phyloP scores from a whole-genome alignment of 2,329 filamentous ascomycete genomes.

The Elsinoe perseae region DNA sequence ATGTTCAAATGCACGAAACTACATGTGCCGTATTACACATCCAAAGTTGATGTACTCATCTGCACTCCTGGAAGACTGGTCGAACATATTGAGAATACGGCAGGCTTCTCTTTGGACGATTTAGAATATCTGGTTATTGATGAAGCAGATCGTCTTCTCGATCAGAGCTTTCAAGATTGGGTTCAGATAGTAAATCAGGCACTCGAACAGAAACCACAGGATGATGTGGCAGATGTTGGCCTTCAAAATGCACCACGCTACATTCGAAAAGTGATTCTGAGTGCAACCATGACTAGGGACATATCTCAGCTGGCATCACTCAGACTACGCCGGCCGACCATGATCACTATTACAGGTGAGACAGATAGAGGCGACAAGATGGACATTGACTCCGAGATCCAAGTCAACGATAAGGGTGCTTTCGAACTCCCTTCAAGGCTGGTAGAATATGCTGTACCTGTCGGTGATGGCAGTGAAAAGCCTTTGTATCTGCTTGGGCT shows the following conservation, averaged over 20 bases:
- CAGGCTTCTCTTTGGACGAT: slow-evolving; percentile 69
- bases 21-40: slow-evolving; percentile 58
- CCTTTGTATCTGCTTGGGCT: slow-evolving; percentile 72
- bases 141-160: slow-evolving; percentile 84
- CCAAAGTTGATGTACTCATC: slow-evolving; percentile 78
- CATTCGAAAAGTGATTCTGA: slow-evolving; percentile 76
- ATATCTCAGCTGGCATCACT: slow-evolving; percentile 69
- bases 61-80: slow-evolving; percentile 88
- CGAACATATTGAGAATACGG: slow-evolving; percentile 78
- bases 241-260: slow-evolving; percentile 23
- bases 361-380: slow-evolving; percentile 22
- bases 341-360: slow-evolving; percentile 61
- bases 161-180: slow-evolving; percentile 92
- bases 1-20: slow-evolving; percentile 43
- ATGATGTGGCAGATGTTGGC: slow-evolving; percentile 39
- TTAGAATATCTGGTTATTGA: slow-evolving; percentile 87
- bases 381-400: slow-evolving; percentile 21
- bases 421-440: slow-evolving; percentile 51
- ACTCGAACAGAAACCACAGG: slow-evolving; percentile 38
- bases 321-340: slow-evolving; percentile 62
- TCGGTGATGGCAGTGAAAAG: slow-evolving; percentile 47
- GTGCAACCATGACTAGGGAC: slow-evolving; percentile 86
- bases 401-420: slow-evolving; percentile 26
- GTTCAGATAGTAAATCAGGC: slow-evolving; percentile 54
- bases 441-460: slow-evolving; percentile 42